Conservation (phyloP, 1,284 basidiomycete genomes). For the Malassezia sympodialis region DNA sequence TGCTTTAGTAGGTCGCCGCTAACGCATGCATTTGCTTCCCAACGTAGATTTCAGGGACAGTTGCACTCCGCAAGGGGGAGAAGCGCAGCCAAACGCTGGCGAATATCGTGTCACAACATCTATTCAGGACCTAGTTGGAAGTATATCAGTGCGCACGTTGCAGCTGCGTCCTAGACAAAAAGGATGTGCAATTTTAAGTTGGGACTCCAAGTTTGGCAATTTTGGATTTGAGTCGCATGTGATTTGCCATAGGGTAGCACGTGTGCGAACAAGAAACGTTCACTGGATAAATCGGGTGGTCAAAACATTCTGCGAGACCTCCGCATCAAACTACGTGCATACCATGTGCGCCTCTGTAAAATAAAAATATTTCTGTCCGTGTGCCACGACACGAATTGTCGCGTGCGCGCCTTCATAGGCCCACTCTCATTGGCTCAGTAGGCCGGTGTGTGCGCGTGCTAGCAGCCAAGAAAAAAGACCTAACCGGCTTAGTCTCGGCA, state of each 20-base stretch:
- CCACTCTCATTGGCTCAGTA: background rate
- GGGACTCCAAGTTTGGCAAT: background rate
- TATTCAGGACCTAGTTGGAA: background rate
- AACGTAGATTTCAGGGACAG: background rate
- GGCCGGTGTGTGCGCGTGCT: no score
- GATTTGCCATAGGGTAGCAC: background rate
- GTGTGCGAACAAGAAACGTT: background rate
- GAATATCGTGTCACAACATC: background rate
- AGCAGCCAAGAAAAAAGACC: no score
- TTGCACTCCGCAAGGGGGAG: background rate
- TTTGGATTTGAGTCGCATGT: background rate
- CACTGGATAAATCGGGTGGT: background rate
- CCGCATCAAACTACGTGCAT: background rate
- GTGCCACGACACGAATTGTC: no score
- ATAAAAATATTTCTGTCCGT: no score
- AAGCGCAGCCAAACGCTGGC: background rate
- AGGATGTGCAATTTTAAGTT: background rate
- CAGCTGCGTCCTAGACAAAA: background rate
- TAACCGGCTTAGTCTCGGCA: no score
- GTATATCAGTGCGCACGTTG: background rate
- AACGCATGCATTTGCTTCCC: background rate
- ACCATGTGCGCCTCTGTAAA: no score
- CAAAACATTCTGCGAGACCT: background rate
- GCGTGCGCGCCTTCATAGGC: no score
- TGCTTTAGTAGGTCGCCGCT: background rate